Conservation (phyloP, 108 stramenopile species). For the Conticribra guillardii region DNA sequence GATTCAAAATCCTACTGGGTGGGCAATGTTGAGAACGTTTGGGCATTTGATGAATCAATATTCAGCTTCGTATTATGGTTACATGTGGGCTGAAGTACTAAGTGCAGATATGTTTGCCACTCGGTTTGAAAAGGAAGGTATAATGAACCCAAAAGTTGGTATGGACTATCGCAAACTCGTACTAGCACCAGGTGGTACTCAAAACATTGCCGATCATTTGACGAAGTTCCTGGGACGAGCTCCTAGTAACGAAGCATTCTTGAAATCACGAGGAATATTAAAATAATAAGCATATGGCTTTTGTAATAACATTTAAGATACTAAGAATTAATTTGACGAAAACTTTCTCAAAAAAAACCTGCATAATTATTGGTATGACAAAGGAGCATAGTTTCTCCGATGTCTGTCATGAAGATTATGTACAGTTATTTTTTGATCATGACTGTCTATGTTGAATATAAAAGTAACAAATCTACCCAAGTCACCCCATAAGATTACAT, state of each 20-base stretch:
- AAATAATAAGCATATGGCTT: background rate
- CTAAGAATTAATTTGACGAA: too few relatives aligned
- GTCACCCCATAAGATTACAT: too few relatives aligned
- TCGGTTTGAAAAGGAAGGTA: conserved; percentile 45
- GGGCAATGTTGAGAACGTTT: conserved; percentile 52
- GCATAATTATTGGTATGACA: too few relatives aligned
- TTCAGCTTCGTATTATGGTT: conserved; percentile 49
- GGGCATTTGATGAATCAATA: conserved; percentile 63
- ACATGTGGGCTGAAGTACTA: conserved; percentile 55
- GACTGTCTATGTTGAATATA: too few relatives aligned
- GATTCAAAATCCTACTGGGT: conserved; percentile 44
- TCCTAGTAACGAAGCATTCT: conserved; percentile 47
- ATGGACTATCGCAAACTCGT: conserved; percentile 56
- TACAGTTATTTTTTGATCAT: too few relatives aligned
- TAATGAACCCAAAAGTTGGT: conserved; percentile 43
- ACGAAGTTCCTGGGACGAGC: conserved; percentile 47
- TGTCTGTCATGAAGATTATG: too few relatives aligned
- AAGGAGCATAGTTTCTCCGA: too few relatives aligned
- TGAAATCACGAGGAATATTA: conserved; percentile 27
- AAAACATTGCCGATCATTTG: conserved; percentile 49
- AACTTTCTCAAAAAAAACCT: too few relatives aligned
- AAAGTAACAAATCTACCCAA: too few relatives aligned
- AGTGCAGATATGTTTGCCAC: conserved; percentile 54
- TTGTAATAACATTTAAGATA: background rate
- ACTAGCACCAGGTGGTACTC: conserved; percentile 51